Evolutionary conservation across 2,329 filamentous ascomycete species (phyloP).

Genomic region (Rhynchosporium agropyri): DNA sequence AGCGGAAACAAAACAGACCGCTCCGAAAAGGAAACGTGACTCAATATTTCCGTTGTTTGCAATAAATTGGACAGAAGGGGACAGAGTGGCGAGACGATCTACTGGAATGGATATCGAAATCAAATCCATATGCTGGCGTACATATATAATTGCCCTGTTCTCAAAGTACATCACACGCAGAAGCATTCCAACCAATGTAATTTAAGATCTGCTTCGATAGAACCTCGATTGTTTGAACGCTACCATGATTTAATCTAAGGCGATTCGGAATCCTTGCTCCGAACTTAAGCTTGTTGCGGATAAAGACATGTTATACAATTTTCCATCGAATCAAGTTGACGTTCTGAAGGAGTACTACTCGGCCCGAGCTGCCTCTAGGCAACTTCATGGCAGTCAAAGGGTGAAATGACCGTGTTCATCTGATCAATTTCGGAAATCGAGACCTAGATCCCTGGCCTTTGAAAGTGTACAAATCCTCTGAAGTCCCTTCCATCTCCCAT

Average conservation of each 20-base stretch:
- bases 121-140: no score
- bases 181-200: neutral
- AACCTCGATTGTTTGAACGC: neutral
- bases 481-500: neutral
- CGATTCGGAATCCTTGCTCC: slow-evolving; percentile 11
- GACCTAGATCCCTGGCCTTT: neutral
- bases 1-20: slow-evolving; percentile 17
- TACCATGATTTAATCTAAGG: neutral
- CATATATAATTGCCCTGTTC: no score
- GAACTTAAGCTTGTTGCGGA: slow-evolving; percentile 13
- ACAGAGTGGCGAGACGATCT: no score
- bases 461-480: neutral
- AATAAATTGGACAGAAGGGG: neutral
- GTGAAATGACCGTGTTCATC: slow-evolving; percentile 2
- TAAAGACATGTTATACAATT: slow-evolving; percentile 3
- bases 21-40: slow-evolving; percentile 5
- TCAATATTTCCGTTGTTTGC: neutral
- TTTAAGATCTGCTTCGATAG: neutral
- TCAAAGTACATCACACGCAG: no score
- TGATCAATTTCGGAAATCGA: neutral
- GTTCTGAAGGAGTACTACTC: neutral
- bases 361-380: slow-evolving; percentile 11
- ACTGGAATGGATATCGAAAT: no score
- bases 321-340: slow-evolving; percentile 4
- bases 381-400: neutral